Conservation (phyloP, 345 rosid genomes). For the Melaleuca alternifolia region DNA sequence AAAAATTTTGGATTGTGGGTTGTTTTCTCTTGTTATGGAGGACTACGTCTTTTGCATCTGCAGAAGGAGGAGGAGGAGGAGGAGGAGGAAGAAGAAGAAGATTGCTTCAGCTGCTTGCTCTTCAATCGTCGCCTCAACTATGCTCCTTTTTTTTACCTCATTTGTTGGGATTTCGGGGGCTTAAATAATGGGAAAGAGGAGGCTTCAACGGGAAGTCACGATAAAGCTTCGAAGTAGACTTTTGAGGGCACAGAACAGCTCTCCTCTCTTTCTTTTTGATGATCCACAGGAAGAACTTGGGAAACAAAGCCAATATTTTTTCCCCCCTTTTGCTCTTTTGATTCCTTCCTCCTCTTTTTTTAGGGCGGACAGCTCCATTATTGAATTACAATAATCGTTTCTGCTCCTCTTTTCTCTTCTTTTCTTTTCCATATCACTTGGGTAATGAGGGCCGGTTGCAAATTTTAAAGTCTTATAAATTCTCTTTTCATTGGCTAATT, state of each 20-base stretch:
- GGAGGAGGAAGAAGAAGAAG: background rate
- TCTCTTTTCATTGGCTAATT: background rate
- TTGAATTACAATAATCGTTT: background rate
- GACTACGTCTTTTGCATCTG: background rate
- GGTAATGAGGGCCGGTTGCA: background rate
- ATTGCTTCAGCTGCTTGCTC: background rate
- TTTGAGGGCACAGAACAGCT: background rate
- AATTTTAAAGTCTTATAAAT: background rate
- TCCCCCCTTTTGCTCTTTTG: background rate
- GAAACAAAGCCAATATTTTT: background rate
- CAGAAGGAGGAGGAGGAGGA: background rate
- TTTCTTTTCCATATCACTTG: background rate
- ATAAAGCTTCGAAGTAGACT: background rate
- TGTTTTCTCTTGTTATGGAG: background rate
- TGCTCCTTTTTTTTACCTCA: background rate
- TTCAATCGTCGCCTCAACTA: background rate
- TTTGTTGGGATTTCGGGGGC: background rate
- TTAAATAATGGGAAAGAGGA: background rate
- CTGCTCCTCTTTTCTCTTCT: background rate
- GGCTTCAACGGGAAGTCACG: constrained; percentile 2
- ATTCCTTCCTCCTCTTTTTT: background rate
- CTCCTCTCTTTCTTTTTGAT: background rate
- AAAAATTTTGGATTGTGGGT: background rate
- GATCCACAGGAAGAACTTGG: background rate
- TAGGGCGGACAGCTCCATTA: background rate